Percentiles rank a stretch among this genome's conserved stretches.
phyloP scores from a whole-genome alignment of 2,329 filamentous ascomycete genomes.

The Fusarium miscanthi region DNA sequence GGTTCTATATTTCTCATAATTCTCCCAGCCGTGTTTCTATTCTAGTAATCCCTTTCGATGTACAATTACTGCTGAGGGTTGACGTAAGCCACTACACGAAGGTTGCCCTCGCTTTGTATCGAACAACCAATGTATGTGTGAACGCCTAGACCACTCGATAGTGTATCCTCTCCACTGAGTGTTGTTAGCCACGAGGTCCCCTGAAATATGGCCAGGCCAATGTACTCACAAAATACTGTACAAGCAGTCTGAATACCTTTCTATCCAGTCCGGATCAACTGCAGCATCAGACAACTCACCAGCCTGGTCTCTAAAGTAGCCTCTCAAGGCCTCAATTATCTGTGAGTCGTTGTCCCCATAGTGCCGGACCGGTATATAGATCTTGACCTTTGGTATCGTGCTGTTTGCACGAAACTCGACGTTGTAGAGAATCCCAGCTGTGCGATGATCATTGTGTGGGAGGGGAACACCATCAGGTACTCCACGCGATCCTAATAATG shows the following conservation, averaged over 20 bases:
- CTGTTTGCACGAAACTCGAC: constrained; percentile 44
- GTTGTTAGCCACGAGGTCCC: not conserved
- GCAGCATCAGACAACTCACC: not conserved
- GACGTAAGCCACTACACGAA: constrained; percentile 2
- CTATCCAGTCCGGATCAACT: not conserved
- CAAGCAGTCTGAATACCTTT: not conserved
- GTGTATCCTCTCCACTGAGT: not conserved
- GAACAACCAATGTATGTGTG: constrained; percentile 14
- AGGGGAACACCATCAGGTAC: constrained; percentile 27
- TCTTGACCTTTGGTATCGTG: constrained; percentile 43
- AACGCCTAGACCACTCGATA: not conserved
- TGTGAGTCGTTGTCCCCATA: constrained; percentile 39
- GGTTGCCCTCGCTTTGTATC: not conserved
- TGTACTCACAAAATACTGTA: not conserved
- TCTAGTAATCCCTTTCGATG: fast-evolving
- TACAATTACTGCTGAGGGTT: not conserved
- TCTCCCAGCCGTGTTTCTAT: fast-evolving
- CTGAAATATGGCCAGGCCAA: fast-evolving
- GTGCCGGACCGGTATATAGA: constrained; percentile 52
- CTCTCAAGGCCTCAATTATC: not conserved
- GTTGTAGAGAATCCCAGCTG: constrained; percentile 50
- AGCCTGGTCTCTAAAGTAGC: not conserved
- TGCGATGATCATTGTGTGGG: constrained; percentile 42
- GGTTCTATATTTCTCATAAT: too few species aligned
- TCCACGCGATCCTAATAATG: constrained; percentile 11